A percentile compares a stretch with the other conserved stretches of the same genome.
phyloP scores from a whole-genome alignment of 306 rosid genomes.

The Cicer yamashitae region DNA sequence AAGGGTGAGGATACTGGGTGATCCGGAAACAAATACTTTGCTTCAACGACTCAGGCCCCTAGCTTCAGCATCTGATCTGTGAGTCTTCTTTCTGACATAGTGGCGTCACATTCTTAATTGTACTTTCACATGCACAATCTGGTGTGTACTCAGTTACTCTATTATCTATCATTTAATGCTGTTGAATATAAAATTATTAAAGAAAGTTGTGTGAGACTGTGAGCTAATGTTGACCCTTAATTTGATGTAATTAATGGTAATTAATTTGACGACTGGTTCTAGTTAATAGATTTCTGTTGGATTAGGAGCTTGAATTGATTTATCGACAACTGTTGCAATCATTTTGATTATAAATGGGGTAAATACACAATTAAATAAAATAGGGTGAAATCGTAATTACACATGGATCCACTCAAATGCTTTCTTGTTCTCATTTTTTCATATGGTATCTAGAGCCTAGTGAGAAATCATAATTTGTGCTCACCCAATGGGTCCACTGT shows the following conservation, averaged over 20 bases:
- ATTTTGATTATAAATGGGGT: too few relatives aligned
- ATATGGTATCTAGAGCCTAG: neutral
- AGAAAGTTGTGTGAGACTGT: neutral
- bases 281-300: conserved; percentile 15
- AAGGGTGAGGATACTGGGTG: conserved; percentile 65
- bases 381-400: too few relatives aligned
- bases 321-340: neutral
- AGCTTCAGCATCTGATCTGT: conserved; percentile 73
- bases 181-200: conserved; percentile 1
- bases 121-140: conserved; percentile 2
- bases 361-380: too few relatives aligned
- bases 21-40: conserved; percentile 60
- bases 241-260: conserved; percentile 1
- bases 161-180: conserved; percentile 7
- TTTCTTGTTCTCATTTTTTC: too few relatives aligned
- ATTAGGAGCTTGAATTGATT: conserved; percentile 10
- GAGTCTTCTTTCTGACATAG: conserved; percentile 50
- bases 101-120: conserved; percentile 13
- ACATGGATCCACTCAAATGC: too few relatives aligned
- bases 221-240: conserved; percentile 19
- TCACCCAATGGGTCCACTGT: too few relatives aligned
- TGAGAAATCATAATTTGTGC: too few relatives aligned
- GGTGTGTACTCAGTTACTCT: conserved; percentile 3
- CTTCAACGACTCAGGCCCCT: conserved; percentile 73
- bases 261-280: neutral